Evolutionary conservation across 1,284 basidiomycete genomes (phyloP), one percentile per base, ranked within the genome.

Genomic region (Ceratorhiza oryzae-sativae): DNA sequence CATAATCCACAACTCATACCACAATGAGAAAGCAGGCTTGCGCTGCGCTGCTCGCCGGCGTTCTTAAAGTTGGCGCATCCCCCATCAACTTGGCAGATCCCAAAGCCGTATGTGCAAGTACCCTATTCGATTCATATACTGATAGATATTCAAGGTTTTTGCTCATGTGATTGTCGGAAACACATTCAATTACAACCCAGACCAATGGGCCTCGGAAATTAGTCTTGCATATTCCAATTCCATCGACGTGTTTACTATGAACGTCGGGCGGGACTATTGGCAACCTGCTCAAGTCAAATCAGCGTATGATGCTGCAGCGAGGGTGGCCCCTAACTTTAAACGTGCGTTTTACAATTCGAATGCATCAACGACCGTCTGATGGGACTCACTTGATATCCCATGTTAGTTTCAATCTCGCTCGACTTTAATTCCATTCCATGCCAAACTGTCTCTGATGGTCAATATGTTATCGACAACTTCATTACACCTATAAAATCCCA

Each of bases 221-320:
- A 67, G 74, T 0, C 76, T 77, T 46, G 81, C 83, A 9, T 77
- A 78, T 18, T 78, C 78, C 13, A 79, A 80, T 15, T 80, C 82
- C 34, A 81, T 83, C 72, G 80, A 82, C 73, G 82, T 80, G 20
- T 82, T 83, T 75, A 80, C 81, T 2, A 76, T 83, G 71, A 83
- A 83, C 77, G 76, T 82, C 53, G 82, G 81, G 5, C 74, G 74
- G 49, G 79, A 80, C 71, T 75, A 60, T 20, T 82, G 79, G 79
- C 78, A 81, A 74, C 72, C 77, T n/a, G 75, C 73, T 49, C 78
- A 78, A 10, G 75, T 80, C 32, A 73, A 68, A 18, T 76, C 79
- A 71, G 82, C 81, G 13, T 83, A 81, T 75, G 53, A 73, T 12
- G 80, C 77, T 6, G 81, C 81, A 3, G 72, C 73, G 15, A 45